Conservation (phyloP, 805 yeast genomes). For the Hanseniaspora meyeri region DNA sequence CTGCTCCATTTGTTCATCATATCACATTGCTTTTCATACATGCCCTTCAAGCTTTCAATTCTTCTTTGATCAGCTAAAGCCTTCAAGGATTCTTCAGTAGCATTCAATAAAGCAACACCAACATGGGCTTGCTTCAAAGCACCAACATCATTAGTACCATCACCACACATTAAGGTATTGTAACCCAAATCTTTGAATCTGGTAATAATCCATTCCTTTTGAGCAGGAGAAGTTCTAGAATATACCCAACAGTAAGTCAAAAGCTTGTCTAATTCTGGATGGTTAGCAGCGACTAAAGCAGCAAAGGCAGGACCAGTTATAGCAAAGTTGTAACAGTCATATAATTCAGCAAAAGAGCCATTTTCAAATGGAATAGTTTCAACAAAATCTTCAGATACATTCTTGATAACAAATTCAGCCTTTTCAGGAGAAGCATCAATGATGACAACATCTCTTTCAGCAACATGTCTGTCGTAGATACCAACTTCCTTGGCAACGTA, state of each 20-base stretch:
- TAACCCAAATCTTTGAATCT: conserved; percentile 79
- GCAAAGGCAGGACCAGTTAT: conserved; percentile 83
- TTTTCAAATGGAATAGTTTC: conserved; percentile 55
- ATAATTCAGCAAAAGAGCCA: conserved; percentile 35
- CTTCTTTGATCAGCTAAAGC: conserved; percentile 73
- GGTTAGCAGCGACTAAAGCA: conserved; percentile 40
- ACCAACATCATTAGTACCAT: conserved; percentile 99
- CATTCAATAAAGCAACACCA: conserved; percentile 94
- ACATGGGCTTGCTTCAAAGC: conserved; percentile 97
- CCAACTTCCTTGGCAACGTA: conserved; percentile 92
- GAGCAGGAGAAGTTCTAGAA: conserved; percentile 93
- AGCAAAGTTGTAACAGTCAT: conserved; percentile 68
- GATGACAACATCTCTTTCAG: conserved; percentile 57
- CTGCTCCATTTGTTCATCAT: conserved; percentile 70
- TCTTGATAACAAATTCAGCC: conserved; percentile 48
- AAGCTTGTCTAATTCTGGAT: conserved; percentile 56
- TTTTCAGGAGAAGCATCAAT: conserved; percentile 67
- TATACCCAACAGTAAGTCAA: conserved; percentile 90
- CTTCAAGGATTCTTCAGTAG: conserved; percentile 88
- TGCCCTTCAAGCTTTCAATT: conserved; percentile 46
- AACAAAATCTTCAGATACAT: conserved; percentile 60
- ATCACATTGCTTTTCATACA: conserved; percentile 76
- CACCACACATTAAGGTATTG: conserved; percentile 97
- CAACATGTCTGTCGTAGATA: conserved; percentile 43
- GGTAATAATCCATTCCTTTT: conserved; percentile 81